Evolutionary conservation across 176 grass and related monocot species (phyloP), one percentile per base, ranked within the genome.

Genomic region (Miscanthus lutarioriparius): DNA sequence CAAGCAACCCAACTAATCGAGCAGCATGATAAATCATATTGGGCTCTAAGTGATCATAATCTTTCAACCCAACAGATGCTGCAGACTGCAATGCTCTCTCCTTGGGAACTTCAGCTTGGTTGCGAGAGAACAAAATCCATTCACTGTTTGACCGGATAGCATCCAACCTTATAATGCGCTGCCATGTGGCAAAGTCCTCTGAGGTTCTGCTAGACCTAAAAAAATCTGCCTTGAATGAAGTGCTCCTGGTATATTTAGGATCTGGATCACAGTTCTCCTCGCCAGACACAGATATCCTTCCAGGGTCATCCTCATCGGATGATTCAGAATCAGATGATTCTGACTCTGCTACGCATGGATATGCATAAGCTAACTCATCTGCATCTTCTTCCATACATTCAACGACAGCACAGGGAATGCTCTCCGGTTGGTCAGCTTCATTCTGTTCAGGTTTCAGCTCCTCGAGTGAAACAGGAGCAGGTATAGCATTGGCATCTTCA

Each of bases 131-230:
- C 20, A 89, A 56, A 79, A 95, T 85, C 95, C 95, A 97, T 81
- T 97, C 96, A 14, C 87, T 49, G 54, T 91, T 91, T 47, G 93
- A 88, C 28, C 96, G 87, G 64, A 95, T 83, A 36, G 96, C 92
- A 85, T 98, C 96, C 66, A 98, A 68, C 83, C 96, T 94, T 72
- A 98, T 98, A 44, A 98, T 98, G 35, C 96, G 92, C 53, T 98
- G 92, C 96, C 96, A 98, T 40, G 89, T 93, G 19, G 85, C 36
- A 4, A 95, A 93, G 83, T 98, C 89, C 78, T 98, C 96, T 0
- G 85, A 66, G 64, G 89, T 95, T 79, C 77, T 86, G 45, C 74
- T 91, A 75, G 80, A 88, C 76, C 48, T 93, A 5, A 83, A 88
- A 81, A 90, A 87, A 67, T 91, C 89, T 28, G 80, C 54, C 66